Evolutionary conservation across 768 basidiomycete genomes (phyloP), one percentile per base, ranked within the genome.

Genomic region (Kockovaella imperatae): DNA sequence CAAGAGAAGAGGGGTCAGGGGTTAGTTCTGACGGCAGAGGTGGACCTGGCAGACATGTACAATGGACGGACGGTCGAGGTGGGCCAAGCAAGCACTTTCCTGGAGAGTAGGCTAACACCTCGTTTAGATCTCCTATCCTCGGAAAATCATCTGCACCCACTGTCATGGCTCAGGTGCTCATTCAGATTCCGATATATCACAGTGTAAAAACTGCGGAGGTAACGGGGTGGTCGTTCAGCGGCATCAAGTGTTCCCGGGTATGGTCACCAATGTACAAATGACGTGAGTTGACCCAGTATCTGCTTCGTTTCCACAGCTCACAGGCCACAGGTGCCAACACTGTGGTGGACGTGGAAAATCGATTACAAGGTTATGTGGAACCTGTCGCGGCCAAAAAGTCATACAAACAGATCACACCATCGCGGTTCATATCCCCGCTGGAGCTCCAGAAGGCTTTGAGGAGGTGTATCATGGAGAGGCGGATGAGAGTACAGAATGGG

Each of bases 171-270:
- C 87, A 0, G 95, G 95, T 20, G 95, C 95, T 0, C 85, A 88
- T 1, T 86, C 87, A 0, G 86, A 88, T 50, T 71, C 78, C 5
- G 87, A 95, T 64, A 86, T 95, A 40, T 86, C 88, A 61, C 78
- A 79, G n/a, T 99, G 95, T 67, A 69, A 79, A 3, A 78, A 79
- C 10, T 99, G 95, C 65, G 78, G 80, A 44, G 95, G 95, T 17
- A 75, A 80, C 41, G 95, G 95, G 30, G 78, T 93, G 45, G 84
- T 86, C 64, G 70, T 95, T 20, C 79, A 83, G 40, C 83, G 87
- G 47, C 89, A 95, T 66, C 95, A 91, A 72, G 86, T 99, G 52
- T 91, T 93, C 77, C 90, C 91, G 2, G 91, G 90, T 21, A 95
- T 95, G 91, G 86, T 83, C 62, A 85, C 87, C 0, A 87, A 91